Conservation (phyloP, 169 alveolate genomes). For the Eimeria mitis region DNA sequence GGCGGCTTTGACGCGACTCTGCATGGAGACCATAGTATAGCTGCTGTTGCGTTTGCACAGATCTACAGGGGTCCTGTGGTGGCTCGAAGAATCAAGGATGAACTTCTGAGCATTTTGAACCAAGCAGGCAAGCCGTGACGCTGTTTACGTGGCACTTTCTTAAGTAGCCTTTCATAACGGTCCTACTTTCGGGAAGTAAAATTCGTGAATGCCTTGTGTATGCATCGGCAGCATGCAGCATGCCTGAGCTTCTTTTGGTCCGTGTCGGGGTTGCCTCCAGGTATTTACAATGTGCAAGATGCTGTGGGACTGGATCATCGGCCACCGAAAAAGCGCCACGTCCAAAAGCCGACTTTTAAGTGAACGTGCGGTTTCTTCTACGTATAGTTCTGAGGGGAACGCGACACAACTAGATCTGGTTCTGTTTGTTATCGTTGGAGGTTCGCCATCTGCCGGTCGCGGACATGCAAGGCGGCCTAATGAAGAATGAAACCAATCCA, state of each 20-base stretch:
- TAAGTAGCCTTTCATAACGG: neutral
- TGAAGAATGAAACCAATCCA: neutral
- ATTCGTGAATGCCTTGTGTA: neutral
- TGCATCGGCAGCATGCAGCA: neutral
- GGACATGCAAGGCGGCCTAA: neutral
- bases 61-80: conserved; percentile 78
- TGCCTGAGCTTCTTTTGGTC: neutral
- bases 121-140: conserved; percentile 62
- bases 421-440: neutral
- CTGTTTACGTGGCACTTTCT: neutral
- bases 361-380: neutral
- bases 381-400: neutral
- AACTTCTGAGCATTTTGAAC: conserved; percentile 64
- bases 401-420: neutral
- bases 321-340: conserved; percentile 35
- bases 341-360: conserved; percentile 25
- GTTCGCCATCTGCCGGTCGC: neutral
- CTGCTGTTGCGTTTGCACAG: conserved; percentile 43
- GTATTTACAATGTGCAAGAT: conserved; percentile 44
- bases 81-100: conserved; percentile 79
- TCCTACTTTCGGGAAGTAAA: neutral
- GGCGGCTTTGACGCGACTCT: neutral
- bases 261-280: neutral
- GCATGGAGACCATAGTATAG: neutral
- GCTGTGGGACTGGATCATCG: conserved; percentile 52